Percentiles rank a stretch among this genome's conserved stretches.
phyloP scores from a whole-genome alignment of 2,329 filamentous ascomycete genomes.

The Fusarium oxysporum region DNA sequence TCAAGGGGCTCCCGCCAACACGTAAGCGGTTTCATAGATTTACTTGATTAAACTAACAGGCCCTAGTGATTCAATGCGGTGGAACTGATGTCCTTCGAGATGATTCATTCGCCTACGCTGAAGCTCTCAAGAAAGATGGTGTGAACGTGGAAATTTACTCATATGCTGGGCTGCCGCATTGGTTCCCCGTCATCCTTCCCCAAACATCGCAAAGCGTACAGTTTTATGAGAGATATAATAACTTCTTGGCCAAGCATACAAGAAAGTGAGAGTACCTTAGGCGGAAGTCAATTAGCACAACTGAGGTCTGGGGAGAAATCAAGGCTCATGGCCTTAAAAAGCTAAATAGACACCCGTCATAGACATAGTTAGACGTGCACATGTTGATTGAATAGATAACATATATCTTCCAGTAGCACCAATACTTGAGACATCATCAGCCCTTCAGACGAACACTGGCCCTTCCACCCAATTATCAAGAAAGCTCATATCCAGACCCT shows the following conservation, averaged over 20 bases:
- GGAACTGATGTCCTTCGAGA: conserved; percentile 38
- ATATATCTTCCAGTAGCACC: neutral
- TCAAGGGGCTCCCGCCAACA: conserved; percentile 28
- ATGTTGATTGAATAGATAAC: neutral
- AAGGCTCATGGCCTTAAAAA: neutral
- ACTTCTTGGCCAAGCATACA: neutral
- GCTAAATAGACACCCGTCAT: neutral
- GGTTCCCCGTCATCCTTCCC: conserved; percentile 23
- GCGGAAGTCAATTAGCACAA: neutral
- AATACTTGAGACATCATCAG: no score
- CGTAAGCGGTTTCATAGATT: neutral
- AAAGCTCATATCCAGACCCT: conserved; percentile 16
- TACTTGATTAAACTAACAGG: accelerated
- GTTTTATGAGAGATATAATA: conserved; percentile 23
- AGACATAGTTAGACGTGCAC: no score
- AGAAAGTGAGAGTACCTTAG: no score
- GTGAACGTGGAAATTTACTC: conserved; percentile 30
- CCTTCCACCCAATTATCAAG: conserved; percentile 11
- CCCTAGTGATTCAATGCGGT: conserved; percentile 34
- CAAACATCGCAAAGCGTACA: neutral
- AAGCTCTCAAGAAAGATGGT: conserved; percentile 22
- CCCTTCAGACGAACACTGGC: neutral
- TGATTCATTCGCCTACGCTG: conserved; percentile 34
- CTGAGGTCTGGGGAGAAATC: no score
- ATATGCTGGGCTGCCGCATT: conserved; percentile 42